phyloP scores from a whole-genome alignment of 441 rosid species.

The Lepidium campestre region DNA sequence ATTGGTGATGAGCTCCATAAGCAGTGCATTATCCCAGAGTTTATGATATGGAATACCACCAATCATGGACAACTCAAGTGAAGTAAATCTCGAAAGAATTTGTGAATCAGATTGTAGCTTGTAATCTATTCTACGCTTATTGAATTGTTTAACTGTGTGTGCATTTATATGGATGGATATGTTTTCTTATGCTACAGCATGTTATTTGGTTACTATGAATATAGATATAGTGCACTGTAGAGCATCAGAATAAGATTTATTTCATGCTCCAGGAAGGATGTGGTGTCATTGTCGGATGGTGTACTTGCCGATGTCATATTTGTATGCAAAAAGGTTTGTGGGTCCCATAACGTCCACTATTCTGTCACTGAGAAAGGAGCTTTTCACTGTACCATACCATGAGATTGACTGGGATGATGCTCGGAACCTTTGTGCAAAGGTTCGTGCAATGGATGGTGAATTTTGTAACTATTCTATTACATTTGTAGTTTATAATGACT shows the following conservation, averaged over 20 bases:
- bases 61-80: neutral
- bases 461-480: neutral
- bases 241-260: neutral
- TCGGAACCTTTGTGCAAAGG: constrained; percentile 78
- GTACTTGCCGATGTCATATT: constrained; percentile 73
- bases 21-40: neutral
- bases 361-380: constrained; percentile 66
- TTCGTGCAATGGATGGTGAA: constrained; percentile 29
- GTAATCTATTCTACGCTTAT: neutral
- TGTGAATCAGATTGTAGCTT: neutral
- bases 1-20: neutral
- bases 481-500: neutral
- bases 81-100: neutral
- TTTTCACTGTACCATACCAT: constrained; percentile 58
- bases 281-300: constrained; percentile 95
- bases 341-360: constrained; percentile 59
- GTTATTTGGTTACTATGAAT: neutral
- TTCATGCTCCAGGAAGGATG: constrained; percentile 58
- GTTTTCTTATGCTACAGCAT: neutral
- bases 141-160: neutral
- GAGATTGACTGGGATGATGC: constrained; percentile 66
- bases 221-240: neutral
- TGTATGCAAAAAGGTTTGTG: constrained; percentile 72
- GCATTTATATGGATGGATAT: neutral
- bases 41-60: neutral